Conservation (phyloP, 352 stramenopile genomes). For the Elongisporangium undulatum region DNA sequence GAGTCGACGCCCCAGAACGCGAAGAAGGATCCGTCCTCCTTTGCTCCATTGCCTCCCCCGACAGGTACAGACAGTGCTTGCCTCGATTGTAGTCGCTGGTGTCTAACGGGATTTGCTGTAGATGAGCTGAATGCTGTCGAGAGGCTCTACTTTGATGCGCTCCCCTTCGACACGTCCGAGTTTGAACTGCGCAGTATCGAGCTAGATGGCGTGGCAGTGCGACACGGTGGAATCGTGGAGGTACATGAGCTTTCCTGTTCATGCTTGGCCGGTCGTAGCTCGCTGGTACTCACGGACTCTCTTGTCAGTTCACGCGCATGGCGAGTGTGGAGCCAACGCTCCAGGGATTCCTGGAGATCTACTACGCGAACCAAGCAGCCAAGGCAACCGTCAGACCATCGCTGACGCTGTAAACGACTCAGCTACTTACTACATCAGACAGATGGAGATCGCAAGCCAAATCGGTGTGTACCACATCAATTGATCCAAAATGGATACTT, state of each 20-base stretch:
- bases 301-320: constrained; percentile 38
- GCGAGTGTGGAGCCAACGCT: constrained; percentile 40
- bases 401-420: background rate
- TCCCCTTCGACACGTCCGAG: constrained; percentile 45
- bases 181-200: constrained; percentile 47
- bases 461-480: background rate
- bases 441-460: no score
- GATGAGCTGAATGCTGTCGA: constrained; percentile 16
- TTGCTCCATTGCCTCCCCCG: background rate
- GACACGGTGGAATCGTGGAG: constrained; percentile 36
- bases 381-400: background rate
- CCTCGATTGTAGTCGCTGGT: background rate
- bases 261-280: background rate
- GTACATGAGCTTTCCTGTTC: constrained; percentile 13
- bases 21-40: background rate
- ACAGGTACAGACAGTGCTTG: background rate
- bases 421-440: background rate
- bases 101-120: constrained; percentile 1
- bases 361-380: background rate
- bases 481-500: background rate
- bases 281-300: background rate
- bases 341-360: constrained; percentile 33
- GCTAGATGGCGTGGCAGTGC: constrained; percentile 41
- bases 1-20: constrained; percentile 12
- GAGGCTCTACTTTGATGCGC: constrained; percentile 41